Evolutionary conservation across 805 yeast species (phyloP).

Genomic region (Starmerella sp.): DNA sequence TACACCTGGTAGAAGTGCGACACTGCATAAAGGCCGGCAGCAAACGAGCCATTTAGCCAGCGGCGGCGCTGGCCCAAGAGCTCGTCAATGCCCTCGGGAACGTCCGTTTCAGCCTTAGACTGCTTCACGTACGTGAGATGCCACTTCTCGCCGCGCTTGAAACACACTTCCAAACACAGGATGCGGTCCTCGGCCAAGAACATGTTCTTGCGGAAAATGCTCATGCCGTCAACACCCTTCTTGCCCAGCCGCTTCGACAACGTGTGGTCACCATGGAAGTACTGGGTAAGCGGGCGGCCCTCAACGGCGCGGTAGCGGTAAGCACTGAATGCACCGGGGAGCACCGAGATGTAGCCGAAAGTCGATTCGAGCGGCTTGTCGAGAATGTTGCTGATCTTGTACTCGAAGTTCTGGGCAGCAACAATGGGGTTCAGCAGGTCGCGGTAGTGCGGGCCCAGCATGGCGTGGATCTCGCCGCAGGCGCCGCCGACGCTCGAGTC

Average conservation of each 20-base stretch:
- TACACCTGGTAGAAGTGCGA: slow-evolving; percentile 47
- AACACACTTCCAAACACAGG: slow-evolving; percentile 52
- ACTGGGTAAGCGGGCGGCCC: slow-evolving; percentile 55
- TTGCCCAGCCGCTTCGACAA: slow-evolving; percentile 37
- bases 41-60: slow-evolving; percentile 62
- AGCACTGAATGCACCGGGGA: slow-evolving; percentile 63
- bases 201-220: slow-evolving; percentile 57
- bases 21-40: slow-evolving; percentile 46
- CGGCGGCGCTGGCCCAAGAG: slow-evolving; percentile 54
- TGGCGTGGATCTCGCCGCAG: slow-evolving; percentile 59
- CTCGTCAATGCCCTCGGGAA: slow-evolving; percentile 51
- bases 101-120: slow-evolving; percentile 59
- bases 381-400: slow-evolving; percentile 53
- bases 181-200: slow-evolving; percentile 61
- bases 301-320: slow-evolving; percentile 49
- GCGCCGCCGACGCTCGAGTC: slow-evolving; percentile 57
- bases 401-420: slow-evolving; percentile 56
- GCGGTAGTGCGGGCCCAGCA: slow-evolving; percentile 36
- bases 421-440: slow-evolving; percentile 46
- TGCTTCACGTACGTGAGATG: slow-evolving; percentile 50
- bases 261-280: slow-evolving; percentile 56
- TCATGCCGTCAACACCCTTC: slow-evolving; percentile 46
- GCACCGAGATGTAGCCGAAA: slow-evolving; percentile 53
- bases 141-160: slow-evolving; percentile 49
- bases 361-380: slow-evolving; percentile 57